Conservation (phyloP, 345 rosid genomes). For the Limnanthes douglasii region DNA sequence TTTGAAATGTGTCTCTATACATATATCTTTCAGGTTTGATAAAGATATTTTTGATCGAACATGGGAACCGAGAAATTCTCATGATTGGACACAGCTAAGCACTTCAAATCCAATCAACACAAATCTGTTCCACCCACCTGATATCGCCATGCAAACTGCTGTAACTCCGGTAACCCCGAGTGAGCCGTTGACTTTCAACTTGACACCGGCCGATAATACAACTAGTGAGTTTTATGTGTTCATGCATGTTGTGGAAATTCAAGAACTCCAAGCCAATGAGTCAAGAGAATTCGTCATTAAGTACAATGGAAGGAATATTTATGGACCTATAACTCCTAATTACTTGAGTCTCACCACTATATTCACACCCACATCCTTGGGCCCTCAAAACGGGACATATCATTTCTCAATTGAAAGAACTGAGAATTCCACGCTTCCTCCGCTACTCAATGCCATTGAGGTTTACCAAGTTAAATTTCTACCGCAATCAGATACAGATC, state of each 20-base stretch:
- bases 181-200: constrained; percentile 4
- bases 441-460: constrained; percentile 15
- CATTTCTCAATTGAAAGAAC: constrained; percentile 9
- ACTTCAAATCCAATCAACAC: constrained; percentile 6
- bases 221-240: constrained; percentile 9
- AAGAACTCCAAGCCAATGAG: constrained; percentile 14
- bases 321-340: constrained; percentile 18
- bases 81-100: constrained; percentile 6
- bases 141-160: constrained; percentile 20
- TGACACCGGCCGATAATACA: neutral
- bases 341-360: constrained; percentile 9
- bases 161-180: constrained; percentile 17
- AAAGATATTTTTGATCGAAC: constrained; percentile 27
- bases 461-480: constrained; percentile 10
- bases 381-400: constrained; percentile 1
- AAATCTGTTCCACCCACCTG: constrained; percentile 14
- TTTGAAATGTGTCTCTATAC: too few relatives aligned
- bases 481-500: constrained; percentile 7
- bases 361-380: constrained; percentile 1
- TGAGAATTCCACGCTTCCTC: constrained; percentile 11
- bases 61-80: constrained; percentile 16
- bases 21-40: constrained; percentile 25
- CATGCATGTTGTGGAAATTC: constrained; percentile 35
- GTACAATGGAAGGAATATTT: constrained; percentile 8
- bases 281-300: constrained; percentile 20